phyloP scores from a whole-genome alignment of 2,329 filamentous ascomycete genomes.

The Ophiocordyceps australis region DNA sequence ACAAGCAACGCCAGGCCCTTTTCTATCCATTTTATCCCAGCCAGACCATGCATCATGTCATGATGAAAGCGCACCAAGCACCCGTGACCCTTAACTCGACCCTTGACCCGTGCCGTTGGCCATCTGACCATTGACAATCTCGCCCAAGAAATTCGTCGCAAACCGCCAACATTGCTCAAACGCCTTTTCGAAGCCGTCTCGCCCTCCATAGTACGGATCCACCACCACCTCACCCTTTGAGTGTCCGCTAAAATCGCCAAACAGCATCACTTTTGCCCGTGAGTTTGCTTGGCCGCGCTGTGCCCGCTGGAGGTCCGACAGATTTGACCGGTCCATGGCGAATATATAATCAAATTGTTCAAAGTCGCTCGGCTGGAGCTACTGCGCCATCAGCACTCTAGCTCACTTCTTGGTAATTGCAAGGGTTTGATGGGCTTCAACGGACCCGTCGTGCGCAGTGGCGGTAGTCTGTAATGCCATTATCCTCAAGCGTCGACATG shows the following conservation, averaged over 20 bases:
- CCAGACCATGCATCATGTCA: too few species aligned
- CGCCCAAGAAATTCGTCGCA: conserved; percentile 54
- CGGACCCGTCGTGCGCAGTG: conserved; percentile 60
- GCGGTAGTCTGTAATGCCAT: conserved; percentile 61
- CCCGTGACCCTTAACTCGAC: background rate
- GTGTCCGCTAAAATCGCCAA: conserved; percentile 62
- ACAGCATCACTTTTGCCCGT: conserved; percentile 57
- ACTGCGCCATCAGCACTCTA: background rate
- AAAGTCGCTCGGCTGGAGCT: conserved; percentile 53
- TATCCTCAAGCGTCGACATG: conserved; percentile 53
- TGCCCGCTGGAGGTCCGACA: conserved; percentile 48
- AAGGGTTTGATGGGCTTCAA: conserved; percentile 1
- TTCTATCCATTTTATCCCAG: too few species aligned
- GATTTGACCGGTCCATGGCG: conserved; percentile 80
- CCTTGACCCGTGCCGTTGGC: background rate
- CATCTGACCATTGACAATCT: conserved; percentile 16
- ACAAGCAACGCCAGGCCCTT: too few species aligned
- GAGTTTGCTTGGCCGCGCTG: conserved; percentile 36
- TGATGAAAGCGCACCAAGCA: background rate
- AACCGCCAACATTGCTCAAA: conserved; percentile 72
- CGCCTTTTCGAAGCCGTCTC: conserved; percentile 65
- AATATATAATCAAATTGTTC: conserved; percentile 80
- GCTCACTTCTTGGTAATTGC: too few species aligned
- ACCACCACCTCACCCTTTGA: conserved; percentile 49
- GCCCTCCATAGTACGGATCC: conserved; percentile 88